Evolutionary conservation across 2,329 filamentous ascomycete genomes (phyloP).

Genomic region (Monilinia fructigena): DNA sequence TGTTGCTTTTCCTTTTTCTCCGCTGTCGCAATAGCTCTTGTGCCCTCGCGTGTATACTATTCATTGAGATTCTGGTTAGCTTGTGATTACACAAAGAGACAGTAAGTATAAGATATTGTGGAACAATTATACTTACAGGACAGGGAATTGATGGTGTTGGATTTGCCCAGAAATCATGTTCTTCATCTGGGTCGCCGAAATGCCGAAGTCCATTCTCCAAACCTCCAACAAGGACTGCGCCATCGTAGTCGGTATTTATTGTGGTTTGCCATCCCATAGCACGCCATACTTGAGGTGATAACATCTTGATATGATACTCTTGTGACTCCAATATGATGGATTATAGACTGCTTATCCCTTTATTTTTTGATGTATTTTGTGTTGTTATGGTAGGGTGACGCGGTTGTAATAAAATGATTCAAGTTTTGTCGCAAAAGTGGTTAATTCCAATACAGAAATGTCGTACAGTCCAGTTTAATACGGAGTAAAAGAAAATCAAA

Average conservation of each 20-base stretch:
- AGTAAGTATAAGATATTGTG: not conserved
- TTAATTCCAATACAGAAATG: not conserved
- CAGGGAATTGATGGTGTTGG: not conserved
- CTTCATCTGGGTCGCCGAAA: slow-evolving; percentile 15
- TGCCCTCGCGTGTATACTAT: slow-evolving; percentile 7
- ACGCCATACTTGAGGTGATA: not conserved
- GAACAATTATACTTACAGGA: not conserved
- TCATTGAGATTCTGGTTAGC: not conserved
- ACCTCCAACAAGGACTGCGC: slow-evolving; percentile 12
- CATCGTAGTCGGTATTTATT: slow-evolving; percentile 10
- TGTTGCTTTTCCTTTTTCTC: not conserved
- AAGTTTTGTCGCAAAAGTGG: not conserved
- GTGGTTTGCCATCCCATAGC: not conserved
- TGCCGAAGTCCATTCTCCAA: slow-evolving; percentile 12
- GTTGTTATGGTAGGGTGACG: not conserved
- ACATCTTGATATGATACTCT: not conserved
- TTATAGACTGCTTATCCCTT: not conserved
- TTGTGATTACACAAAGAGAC: not conserved
- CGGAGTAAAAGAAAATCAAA: not conserved
- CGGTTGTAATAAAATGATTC: not conserved
- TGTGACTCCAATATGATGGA: not conserved
- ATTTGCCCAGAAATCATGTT: not conserved
- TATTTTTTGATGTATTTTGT: not conserved
- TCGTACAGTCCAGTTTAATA: not conserved
- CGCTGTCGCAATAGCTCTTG: slow-evolving; percentile 2